Evolutionary conservation across 139 green algal species (phyloP).

Genomic region (Chlamydomonas asymmetrica): DNA sequence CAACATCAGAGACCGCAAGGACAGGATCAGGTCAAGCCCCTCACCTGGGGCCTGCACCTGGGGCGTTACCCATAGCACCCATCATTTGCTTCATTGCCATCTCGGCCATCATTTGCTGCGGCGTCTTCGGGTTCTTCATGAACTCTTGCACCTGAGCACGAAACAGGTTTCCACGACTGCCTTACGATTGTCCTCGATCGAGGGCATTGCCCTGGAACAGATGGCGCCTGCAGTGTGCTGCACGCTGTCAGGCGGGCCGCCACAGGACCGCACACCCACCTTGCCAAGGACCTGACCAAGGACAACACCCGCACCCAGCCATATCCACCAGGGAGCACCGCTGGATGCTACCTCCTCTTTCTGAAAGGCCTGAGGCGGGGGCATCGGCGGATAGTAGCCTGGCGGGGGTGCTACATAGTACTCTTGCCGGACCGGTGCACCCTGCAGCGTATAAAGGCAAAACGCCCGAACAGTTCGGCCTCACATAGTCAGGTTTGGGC

Average conservation of each 20-base stretch:
- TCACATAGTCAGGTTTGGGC: too few species aligned
- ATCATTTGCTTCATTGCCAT: constrained; percentile 72
- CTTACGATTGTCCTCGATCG: not conserved
- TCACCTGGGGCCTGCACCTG: constrained; percentile 26
- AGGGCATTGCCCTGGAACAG: not conserved
- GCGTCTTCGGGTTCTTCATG: constrained; percentile 62
- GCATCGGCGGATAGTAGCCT: constrained; percentile 20
- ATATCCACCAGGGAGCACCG: constrained; percentile 54
- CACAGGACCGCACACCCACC: constrained; percentile 21
- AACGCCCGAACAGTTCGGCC: too few species aligned
- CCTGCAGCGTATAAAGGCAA: too few species aligned
- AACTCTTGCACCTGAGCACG: constrained; percentile 51
- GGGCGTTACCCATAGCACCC: constrained; percentile 31
- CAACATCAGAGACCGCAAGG: too few species aligned
- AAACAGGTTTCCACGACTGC: not conserved
- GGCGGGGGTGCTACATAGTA: constrained; percentile 41
- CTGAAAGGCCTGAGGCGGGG: constrained; percentile 22
- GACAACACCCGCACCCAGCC: constrained; percentile 43
- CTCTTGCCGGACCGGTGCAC: constrained; percentile 24
- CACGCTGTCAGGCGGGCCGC: not conserved
- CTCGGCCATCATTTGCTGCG: constrained; percentile 64
- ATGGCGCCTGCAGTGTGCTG: not conserved
- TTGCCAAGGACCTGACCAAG: constrained; percentile 32
- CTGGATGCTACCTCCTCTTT: constrained; percentile 18
- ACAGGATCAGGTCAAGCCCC: too few species aligned